These are phyloP conservation scores for Trametes punicea DNA, from an alignment of 768 basidiomycete genomes.

Conservation along the genomic window DNA sequence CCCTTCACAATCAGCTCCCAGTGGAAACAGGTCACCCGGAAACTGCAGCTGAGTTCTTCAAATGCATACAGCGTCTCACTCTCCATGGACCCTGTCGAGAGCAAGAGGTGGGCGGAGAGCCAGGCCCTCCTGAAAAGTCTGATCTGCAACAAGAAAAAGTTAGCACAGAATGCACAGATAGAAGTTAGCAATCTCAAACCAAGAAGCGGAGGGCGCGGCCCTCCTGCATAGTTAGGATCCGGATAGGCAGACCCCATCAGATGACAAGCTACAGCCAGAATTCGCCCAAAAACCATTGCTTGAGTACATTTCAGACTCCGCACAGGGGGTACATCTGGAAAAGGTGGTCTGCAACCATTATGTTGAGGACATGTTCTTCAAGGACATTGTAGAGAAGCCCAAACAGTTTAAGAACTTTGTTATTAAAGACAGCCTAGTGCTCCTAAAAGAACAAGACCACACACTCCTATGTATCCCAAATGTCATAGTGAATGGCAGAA, in stretches of 20 bases:
- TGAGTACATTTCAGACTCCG: neutral
- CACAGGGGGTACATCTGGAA: constrained; percentile 6
- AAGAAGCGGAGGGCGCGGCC: no score
- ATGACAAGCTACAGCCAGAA: no score
- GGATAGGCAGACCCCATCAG: no score
- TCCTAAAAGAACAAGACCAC: constrained; percentile 3
- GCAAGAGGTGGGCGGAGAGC: neutral
- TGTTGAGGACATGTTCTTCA: constrained; percentile 31
- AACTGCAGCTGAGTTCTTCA: neutral
- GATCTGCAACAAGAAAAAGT: no score
- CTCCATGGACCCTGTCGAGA: no score
- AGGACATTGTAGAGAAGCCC: constrained; percentile 23
- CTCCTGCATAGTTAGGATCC: no score
- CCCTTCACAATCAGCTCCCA: no score
- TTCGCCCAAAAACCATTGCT: neutral
- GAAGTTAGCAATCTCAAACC: no score
- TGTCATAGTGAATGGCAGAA: constrained; percentile 13
- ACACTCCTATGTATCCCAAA: constrained; percentile 27
- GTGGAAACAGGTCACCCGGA: neutral
- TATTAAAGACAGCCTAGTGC: constrained; percentile 21
- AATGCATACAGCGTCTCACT: no score
- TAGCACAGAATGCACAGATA: no score
- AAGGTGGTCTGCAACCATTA: constrained; percentile 23
- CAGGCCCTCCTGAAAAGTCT: neutral
- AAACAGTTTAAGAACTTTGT: constrained; percentile 29